Conservation (phyloP, 1,284 basidiomycete genomes). For the Gomphus bonarii region DNA sequence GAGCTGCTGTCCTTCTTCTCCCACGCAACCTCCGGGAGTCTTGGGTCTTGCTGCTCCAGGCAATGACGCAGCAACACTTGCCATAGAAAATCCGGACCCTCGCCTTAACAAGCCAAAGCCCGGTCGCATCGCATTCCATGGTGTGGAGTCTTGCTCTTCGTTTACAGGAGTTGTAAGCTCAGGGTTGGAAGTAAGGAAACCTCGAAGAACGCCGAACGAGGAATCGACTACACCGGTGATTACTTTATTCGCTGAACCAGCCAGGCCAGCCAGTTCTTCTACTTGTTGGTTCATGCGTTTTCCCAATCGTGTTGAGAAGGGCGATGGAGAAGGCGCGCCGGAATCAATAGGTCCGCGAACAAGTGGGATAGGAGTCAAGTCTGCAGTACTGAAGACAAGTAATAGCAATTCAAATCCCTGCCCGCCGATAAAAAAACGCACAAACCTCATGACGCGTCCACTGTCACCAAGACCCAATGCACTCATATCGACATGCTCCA, state of each 20-base stretch:
- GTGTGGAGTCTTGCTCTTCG: conserved; percentile 21
- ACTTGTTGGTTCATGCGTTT: conserved; percentile 76
- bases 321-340: conserved; percentile 19
- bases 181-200: conserved; percentile 35
- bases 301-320: conserved; percentile 35
- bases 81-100: conserved; percentile 73
- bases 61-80: conserved; percentile 60
- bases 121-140: conserved; percentile 33
- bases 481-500: conserved; percentile 83
- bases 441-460: conserved; percentile 47
- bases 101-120: conserved; percentile 56
- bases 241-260: conserved; percentile 76
- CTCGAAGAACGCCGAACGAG: conserved; percentile 69
- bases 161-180: conserved; percentile 17
- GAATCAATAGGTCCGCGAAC: conserved; percentile 22
- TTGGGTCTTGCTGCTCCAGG: conserved; percentile 30
- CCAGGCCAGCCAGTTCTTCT: conserved; percentile 52
- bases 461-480: conserved; percentile 69
- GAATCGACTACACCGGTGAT: conserved; percentile 79
- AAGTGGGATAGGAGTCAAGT: conserved; percentile 69
- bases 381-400: conserved; percentile 43
- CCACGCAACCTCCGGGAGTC: conserved; percentile 25
- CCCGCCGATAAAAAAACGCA: conserved; percentile 10
- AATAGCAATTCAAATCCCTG: background rate
- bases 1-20: conserved; percentile 56